Percentiles rank a stretch among this genome's conserved stretches.
Conservation (phyloP, 2,329 filamentous ascomycete genomes). For the Pseudohalonectria lignicola region DNA sequence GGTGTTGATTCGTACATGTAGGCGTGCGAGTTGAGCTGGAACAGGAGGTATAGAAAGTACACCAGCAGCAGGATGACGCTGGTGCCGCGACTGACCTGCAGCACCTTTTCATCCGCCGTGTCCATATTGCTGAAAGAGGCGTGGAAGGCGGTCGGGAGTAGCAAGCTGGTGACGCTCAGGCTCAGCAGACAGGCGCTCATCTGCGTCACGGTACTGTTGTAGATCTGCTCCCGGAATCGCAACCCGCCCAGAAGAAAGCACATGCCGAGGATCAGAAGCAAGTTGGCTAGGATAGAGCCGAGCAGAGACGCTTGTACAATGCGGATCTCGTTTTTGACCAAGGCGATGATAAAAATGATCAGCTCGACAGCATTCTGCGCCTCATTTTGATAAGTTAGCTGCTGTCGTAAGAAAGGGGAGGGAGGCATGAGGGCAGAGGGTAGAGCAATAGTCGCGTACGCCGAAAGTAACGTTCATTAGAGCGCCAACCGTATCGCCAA, state of each 20-base stretch:
- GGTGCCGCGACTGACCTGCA: slow-evolving; percentile 68
- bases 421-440: no score
- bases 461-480: slow-evolving; percentile 87
- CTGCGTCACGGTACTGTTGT: slow-evolving; percentile 62
- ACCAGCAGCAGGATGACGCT: slow-evolving; percentile 64
- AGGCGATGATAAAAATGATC: slow-evolving; percentile 78
- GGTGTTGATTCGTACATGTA: slow-evolving; percentile 62
- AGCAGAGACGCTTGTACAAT: slow-evolving; percentile 73
- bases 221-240: slow-evolving; percentile 57
- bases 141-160: slow-evolving; percentile 41
- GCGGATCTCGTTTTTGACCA: slow-evolving; percentile 60
- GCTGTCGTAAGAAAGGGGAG: no score
- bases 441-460: no score
- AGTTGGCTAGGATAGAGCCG: slow-evolving; percentile 67
- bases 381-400: background rate
- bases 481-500: slow-evolving; percentile 78
- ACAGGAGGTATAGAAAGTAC: slow-evolving; percentile 63
- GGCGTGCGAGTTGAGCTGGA: slow-evolving; percentile 62
- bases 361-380: slow-evolving; percentile 77
- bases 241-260: slow-evolving; percentile 61
- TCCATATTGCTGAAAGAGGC: slow-evolving; percentile 52
- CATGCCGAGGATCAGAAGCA: slow-evolving; percentile 66
- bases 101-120: slow-evolving; percentile 47
- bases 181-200: slow-evolving; percentile 63
- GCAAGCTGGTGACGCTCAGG: slow-evolving; percentile 39